These are phyloP conservation scores for Fusarium avenaceum DNA, from an alignment of 2,329 filamentous ascomycete genomes.

Conservation along the genomic window DNA sequence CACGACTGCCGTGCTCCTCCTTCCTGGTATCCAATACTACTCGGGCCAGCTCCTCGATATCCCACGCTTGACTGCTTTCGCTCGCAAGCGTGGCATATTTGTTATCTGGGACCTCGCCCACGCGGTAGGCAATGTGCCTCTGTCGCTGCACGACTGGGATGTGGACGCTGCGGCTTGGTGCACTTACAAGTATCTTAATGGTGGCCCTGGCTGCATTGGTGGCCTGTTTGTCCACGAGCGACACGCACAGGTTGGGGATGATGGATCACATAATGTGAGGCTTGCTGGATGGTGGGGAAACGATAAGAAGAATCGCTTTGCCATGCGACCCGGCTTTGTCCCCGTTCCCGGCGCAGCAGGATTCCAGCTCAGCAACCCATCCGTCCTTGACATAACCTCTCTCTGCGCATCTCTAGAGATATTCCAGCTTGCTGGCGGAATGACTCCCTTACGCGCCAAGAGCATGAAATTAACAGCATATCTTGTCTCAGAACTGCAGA, in stretches of 20 bases:
- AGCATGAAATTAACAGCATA: slow-evolving; percentile 72
- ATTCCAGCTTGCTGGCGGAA: slow-evolving; percentile 61
- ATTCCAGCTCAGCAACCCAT: slow-evolving; percentile 82
- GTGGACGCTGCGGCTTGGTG: slow-evolving; percentile 92
- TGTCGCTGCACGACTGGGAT: slow-evolving; percentile 83
- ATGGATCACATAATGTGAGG: slow-evolving; percentile 68
- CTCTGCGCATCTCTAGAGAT: slow-evolving; percentile 79
- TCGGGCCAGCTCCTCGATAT: slow-evolving; percentile 88
- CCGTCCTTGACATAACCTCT: slow-evolving; percentile 78
- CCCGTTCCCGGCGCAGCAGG: slow-evolving; percentile 81
- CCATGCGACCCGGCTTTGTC: slow-evolving; percentile 81
- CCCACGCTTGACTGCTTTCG: slow-evolving; percentile 77
- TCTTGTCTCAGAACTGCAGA: slow-evolving; percentile 72
- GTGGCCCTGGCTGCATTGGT: slow-evolving; percentile 82
- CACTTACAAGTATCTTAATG: slow-evolving; percentile 90
- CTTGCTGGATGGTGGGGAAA: slow-evolving; percentile 87
- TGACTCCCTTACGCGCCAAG: slow-evolving; percentile 74
- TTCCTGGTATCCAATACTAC: slow-evolving; percentile 89
- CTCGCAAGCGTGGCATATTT: slow-evolving; percentile 74
- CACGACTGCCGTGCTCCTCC: slow-evolving; percentile 77
- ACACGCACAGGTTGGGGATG: slow-evolving; percentile 68
- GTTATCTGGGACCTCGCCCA: slow-evolving; percentile 89
- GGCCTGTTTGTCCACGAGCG: slow-evolving; percentile 82
- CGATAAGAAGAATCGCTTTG: slow-evolving; percentile 77
- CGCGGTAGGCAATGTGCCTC: slow-evolving; percentile 81